These are phyloP conservation scores for Digitaria exilis DNA, from an alignment of 202 grass and related monocot genomes.

Conservation along the genomic window DNA sequence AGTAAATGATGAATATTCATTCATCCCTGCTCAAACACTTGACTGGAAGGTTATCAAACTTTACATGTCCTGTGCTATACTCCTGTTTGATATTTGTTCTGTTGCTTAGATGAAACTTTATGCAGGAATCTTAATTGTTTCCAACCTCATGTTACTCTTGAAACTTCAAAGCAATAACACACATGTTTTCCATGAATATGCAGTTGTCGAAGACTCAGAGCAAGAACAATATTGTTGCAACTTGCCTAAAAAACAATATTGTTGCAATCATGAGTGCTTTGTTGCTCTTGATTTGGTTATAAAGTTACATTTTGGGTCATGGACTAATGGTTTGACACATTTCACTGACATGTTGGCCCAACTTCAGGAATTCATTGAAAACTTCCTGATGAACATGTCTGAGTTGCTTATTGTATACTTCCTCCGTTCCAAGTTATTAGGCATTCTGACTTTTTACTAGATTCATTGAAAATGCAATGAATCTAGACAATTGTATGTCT, in stretches of 20 bases:
- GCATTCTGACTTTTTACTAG: too few species aligned
- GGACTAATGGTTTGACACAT: not conserved
- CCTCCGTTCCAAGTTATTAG: too few species aligned
- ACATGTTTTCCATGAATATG: not conserved
- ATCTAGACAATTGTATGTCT: too few species aligned
- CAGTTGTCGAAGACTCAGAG: not conserved
- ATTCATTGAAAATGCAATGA: too few species aligned
- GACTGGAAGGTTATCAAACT: not conserved
- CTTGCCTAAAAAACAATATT: too few species aligned
- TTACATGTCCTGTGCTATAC: not conserved
- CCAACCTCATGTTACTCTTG: not conserved
- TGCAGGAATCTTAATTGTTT: slow-evolving; percentile 15
- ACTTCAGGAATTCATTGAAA: not conserved
- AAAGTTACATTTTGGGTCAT: not conserved
- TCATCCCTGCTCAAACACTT: not conserved
- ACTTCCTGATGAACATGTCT: not conserved
- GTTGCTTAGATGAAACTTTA: not conserved
- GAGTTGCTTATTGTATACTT: not conserved
- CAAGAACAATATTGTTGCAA: not conserved
- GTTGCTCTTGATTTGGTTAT: not conserved
- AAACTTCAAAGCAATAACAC: not conserved
- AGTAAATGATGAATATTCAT: not conserved
- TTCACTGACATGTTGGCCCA: not conserved
- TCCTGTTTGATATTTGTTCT: not conserved
- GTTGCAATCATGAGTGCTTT: not conserved